Base-by-base conservation (phyloP, 306 rosid species). In the Begonia masoniana region DNA sequence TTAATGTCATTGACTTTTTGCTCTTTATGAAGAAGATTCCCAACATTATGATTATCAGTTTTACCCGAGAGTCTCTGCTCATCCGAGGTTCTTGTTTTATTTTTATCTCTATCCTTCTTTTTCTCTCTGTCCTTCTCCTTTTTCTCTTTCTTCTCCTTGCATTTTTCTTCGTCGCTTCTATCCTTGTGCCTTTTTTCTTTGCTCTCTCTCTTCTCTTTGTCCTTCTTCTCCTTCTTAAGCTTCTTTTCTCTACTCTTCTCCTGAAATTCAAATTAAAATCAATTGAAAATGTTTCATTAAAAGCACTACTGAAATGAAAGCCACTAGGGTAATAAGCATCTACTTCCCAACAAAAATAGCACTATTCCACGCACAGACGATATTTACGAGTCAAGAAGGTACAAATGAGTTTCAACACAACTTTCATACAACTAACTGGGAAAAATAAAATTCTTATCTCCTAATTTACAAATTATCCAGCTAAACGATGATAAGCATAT, bases 81-180 rank as follows among this genome's bases (percentile, higher is more conserved):
- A 42, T 78, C 92, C 1, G 76, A 58, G 63, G 66, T 41, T 39
- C 66, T 59, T 7, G 41, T 57, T 69, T 71, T 81, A 53, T 80
- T 94, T 58, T 72, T 73, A 16, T 65, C 77, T 15, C 55, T 69
- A 41, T 69, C 86, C 72, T 80, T 85, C 82, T 76, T 79, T 46
- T 62, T 80, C 48, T 82, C 95, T 59, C 69, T 76, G 72, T 69
- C 59, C 51, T 75, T 91, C 70, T 77, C 85, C 71, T 78, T 85
- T 70, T 77, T 87, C 71, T 81, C 83, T 67, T 82, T 75, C 81
- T 79, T 83, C 60, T 79, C 89, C 72, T 57, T 73, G 62, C 72
- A 80, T 52, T 72, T 47, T 87, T 59, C 78, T 31, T 31, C 82
- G 65, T 80, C 86, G 26, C 66, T 74, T 60, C 77, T 79, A 59